These are phyloP conservation scores for Rhynchosporium graminicola DNA, from an alignment of 2,329 filamentous ascomycete species.

Conservation along the genomic window DNA sequence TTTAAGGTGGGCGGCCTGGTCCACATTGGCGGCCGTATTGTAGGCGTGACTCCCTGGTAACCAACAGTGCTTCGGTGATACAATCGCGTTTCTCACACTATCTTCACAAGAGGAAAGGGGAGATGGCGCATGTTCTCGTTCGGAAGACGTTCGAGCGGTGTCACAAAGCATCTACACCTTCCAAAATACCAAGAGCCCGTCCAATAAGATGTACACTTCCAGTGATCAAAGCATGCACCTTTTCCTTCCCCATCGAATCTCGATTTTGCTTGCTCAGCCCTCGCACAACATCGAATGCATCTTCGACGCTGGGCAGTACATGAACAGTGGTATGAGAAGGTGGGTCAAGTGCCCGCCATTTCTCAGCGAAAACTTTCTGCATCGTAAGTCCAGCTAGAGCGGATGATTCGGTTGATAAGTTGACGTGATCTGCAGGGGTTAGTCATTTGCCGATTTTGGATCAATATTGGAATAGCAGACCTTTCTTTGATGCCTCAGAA, in stretches of 20 bases:
- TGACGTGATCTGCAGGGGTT: slow-evolving; percentile 54
- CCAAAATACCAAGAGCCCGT: slow-evolving; percentile 72
- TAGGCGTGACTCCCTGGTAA: too few relatives aligned
- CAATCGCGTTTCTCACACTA: too few relatives aligned
- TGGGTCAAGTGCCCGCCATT: slow-evolving; percentile 30
- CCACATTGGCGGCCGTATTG: too few relatives aligned
- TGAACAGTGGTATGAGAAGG: slow-evolving; percentile 22
- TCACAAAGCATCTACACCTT: slow-evolving; percentile 43
- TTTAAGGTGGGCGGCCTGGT: too few relatives aligned
- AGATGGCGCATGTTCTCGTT: not conserved
- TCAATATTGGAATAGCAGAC: slow-evolving; percentile 28
- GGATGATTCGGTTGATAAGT: slow-evolving; percentile 45
- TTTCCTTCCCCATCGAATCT: slow-evolving; percentile 23
- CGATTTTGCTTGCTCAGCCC: slow-evolving; percentile 34
- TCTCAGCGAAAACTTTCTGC: slow-evolving; percentile 57
- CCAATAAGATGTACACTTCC: slow-evolving; percentile 66
- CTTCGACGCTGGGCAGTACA: slow-evolving; percentile 53
- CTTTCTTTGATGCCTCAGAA: slow-evolving; percentile 47
- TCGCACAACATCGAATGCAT: slow-evolving; percentile 53
- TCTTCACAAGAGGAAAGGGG: not conserved
- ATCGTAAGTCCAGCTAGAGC: slow-evolving; percentile 58
- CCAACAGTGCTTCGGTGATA: too few relatives aligned
- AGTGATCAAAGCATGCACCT: slow-evolving; percentile 50
- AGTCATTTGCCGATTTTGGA: not conserved
- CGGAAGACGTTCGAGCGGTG: too few relatives aligned